phyloP scores from a whole-genome alignment of 1,139 yeast genomes.

The Casaregolazyma suthepensis region DNA sequence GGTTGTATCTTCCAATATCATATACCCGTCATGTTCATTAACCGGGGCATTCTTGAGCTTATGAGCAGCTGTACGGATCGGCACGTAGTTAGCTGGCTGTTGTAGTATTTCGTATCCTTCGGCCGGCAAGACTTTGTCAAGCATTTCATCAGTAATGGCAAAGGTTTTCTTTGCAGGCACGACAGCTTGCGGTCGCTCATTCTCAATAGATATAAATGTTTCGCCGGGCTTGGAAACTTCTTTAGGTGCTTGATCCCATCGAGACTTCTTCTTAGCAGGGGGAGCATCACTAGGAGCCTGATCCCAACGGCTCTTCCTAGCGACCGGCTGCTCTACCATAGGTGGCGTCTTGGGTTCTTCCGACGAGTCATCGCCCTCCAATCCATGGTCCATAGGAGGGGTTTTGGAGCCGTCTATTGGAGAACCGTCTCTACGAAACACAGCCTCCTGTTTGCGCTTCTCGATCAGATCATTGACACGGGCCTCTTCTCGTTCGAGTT shows the following conservation, averaged over 20 bases:
- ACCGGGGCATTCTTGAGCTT: slow-evolving; percentile 16
- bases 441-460: slow-evolving; percentile 16
- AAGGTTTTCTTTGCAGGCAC: slow-evolving; percentile 26
- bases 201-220: background rate
- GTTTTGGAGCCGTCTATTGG: slow-evolving; percentile 18
- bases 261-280: slow-evolving; percentile 13
- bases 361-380: slow-evolving; percentile 20
- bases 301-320: slow-evolving; percentile 33
- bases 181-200: background rate
- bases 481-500: slow-evolving; percentile 31
- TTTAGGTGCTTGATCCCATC: slow-evolving; percentile 17
- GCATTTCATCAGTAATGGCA: slow-evolving; percentile 43
- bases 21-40: slow-evolving; percentile 30
- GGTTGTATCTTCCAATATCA: slow-evolving; percentile 30
- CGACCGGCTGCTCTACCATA: slow-evolving; percentile 19
- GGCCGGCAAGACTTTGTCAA: slow-evolving; percentile 49
- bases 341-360: slow-evolving; percentile 11
- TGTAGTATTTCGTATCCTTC: slow-evolving; percentile 44
- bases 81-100: slow-evolving; percentile 46
- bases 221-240: slow-evolving; percentile 1
- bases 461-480: slow-evolving; percentile 26
- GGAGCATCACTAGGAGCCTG: slow-evolving; percentile 8
- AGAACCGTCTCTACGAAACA: slow-evolving; percentile 8
- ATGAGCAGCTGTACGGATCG: slow-evolving; percentile 26
- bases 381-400: slow-evolving; percentile 25